phyloP scores from a whole-genome alignment of 441 rosid species.

The Theobroma grandiflorum region DNA sequence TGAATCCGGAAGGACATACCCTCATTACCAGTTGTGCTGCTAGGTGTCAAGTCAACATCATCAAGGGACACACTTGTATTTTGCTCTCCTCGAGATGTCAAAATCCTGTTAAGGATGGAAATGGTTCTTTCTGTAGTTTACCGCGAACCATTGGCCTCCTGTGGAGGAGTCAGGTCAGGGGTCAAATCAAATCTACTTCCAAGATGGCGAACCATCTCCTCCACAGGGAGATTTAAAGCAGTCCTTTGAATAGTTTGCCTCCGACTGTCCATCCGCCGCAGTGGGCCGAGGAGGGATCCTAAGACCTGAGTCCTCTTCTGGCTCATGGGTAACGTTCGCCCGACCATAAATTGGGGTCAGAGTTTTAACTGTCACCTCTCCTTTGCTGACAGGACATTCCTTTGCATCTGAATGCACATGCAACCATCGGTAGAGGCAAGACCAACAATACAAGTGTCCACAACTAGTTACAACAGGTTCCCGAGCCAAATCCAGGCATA shows the following conservation, averaged over 20 bases:
- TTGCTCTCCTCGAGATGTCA: conserved; percentile 78
- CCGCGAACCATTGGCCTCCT: conserved; percentile 61
- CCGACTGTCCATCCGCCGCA: conserved; percentile 85
- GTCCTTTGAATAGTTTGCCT: conserved; percentile 85
- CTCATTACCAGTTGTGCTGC: conserved; percentile 55
- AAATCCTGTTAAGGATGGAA: conserved; percentile 60
- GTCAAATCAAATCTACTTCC: conserved; percentile 76
- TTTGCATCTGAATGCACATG: conserved; percentile 81
- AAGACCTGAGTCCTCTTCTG: conserved; percentile 67
- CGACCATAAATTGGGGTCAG: conserved; percentile 94
- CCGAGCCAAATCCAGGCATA: conserved; percentile 87
- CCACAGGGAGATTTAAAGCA: conserved; percentile 70
- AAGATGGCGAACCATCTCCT: conserved; percentile 89
- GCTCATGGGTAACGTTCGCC: conserved; percentile 58
- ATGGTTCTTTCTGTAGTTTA: conserved; percentile 60
- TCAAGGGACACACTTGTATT: conserved; percentile 50
- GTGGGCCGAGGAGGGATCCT: conserved; percentile 86
- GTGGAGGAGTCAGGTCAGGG: conserved; percentile 58
- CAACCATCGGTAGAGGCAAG: conserved; percentile 86
- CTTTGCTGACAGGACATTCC: conserved; percentile 96
- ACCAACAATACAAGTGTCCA: conserved; percentile 97
- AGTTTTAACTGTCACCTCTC: conserved; percentile 78
- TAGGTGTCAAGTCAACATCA: conserved; percentile 63
- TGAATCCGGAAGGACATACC: conserved; percentile 59
- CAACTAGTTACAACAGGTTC: conserved; percentile 97